Evolutionary conservation across 805 yeast species (phyloP).

Genomic region (Metschnikowia arizonensis): DNA sequence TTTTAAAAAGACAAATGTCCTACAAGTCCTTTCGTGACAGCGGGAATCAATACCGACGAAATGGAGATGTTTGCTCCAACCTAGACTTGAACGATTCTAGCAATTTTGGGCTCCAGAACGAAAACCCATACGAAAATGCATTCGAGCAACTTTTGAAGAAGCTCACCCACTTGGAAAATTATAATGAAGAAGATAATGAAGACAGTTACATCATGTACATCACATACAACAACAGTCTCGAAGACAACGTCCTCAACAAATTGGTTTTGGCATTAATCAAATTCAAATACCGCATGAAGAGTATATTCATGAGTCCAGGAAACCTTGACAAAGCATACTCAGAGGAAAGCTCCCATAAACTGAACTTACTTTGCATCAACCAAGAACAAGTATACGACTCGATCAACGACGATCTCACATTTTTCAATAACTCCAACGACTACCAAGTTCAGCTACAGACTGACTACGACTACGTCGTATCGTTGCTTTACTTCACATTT

Average conservation of each 20-base stretch:
- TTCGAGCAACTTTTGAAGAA: constrained; percentile 5
- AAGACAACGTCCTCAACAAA: constrained; percentile 18
- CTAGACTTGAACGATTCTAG: not conserved
- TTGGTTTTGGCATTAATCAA: constrained; percentile 22
- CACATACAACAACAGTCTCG: constrained; percentile 18
- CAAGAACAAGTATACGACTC: constrained; percentile 26
- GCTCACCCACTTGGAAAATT: constrained; percentile 13
- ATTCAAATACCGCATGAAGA: constrained; percentile 19
- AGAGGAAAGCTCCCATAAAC: not conserved
- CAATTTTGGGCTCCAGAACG: not conserved
- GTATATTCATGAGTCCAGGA: constrained; percentile 9
- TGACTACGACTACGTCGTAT: constrained; percentile 35
- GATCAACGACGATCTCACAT: constrained; percentile 30
- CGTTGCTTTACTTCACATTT: constrained; percentile 35
- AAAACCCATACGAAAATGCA: constrained; percentile 6
- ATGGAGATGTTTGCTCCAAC: not conserved
- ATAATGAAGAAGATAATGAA: constrained; percentile 20
- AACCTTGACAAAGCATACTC: not conserved
- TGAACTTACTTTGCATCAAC: constrained; percentile 6
- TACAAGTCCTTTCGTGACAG: constrained; percentile 13
- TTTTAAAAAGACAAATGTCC: constrained; percentile 18
- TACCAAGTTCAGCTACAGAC: constrained; percentile 26
- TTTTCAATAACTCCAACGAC: constrained; percentile 21
- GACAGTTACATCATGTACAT: constrained; percentile 25
- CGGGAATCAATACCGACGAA: not conserved